Evolutionary conservation across 768 basidiomycete genomes (phyloP).

Genomic region (Pisolithus microcarpus): DNA sequence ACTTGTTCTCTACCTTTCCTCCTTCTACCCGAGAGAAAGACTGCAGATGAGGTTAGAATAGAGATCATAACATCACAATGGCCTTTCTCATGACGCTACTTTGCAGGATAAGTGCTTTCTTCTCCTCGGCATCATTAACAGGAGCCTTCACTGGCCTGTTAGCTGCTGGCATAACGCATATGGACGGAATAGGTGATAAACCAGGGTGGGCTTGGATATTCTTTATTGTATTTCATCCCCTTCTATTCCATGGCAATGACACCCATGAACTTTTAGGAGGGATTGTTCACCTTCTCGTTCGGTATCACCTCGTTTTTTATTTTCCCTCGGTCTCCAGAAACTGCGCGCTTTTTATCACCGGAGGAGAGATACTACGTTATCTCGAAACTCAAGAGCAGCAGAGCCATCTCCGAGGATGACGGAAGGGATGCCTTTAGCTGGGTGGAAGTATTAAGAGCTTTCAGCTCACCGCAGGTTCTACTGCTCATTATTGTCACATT

Average conservation of each 20-base stretch:
- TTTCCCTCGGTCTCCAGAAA: too few relatives aligned
- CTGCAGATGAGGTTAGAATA: slow-evolving; percentile 16
- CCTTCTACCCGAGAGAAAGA: slow-evolving; percentile 32
- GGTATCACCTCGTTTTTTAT: too few relatives aligned
- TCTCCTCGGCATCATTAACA: slow-evolving; percentile 42
- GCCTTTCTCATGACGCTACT: slow-evolving; percentile 1
- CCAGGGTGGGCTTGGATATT: slow-evolving; percentile 62
- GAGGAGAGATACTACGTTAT: slow-evolving; percentile 46
- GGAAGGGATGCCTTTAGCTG: slow-evolving; percentile 45
- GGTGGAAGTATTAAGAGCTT: slow-evolving; percentile 44
- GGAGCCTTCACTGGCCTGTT: slow-evolving; percentile 60
- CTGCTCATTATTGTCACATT: slow-evolving; percentile 46
- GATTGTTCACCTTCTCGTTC: too few relatives aligned
- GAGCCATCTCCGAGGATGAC: slow-evolving; percentile 35
- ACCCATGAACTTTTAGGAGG: background rate
- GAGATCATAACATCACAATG: background rate
- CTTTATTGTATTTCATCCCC: slow-evolving; percentile 31
- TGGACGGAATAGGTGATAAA: slow-evolving; percentile 17
- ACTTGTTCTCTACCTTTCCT: slow-evolving; percentile 51
- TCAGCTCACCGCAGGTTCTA: slow-evolving; percentile 48
- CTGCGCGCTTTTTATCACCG: slow-evolving; percentile 15
- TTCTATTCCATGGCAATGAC: background rate
- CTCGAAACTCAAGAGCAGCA: slow-evolving; percentile 14
- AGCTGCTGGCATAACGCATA: slow-evolving; percentile 46
- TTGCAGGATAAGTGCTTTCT: slow-evolving; percentile 33